Evolutionary conservation across 805 yeast species (phyloP).

Genomic region (Starmerella gropengiesseri): DNA sequence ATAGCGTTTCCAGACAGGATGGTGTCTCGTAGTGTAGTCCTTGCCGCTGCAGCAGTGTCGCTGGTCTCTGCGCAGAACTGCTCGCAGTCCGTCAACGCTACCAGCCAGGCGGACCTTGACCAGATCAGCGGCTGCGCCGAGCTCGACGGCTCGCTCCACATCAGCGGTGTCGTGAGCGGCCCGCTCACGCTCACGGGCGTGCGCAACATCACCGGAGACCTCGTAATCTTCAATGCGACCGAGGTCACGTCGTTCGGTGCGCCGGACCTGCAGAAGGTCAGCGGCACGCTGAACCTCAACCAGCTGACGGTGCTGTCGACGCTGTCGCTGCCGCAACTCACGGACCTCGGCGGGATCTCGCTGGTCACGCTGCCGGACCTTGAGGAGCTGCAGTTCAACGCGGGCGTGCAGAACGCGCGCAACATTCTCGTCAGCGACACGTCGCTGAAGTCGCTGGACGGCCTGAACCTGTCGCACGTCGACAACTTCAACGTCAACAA

Average conservation of each 20-base stretch:
- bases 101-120: constrained; percentile 72
- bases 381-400: constrained; percentile 51
- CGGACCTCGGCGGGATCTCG: constrained; percentile 69
- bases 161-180: constrained; percentile 51
- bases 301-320: constrained; percentile 55
- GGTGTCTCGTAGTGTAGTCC: constrained; percentile 15
- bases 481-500: constrained; percentile 62
- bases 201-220: constrained; percentile 64
- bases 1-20: constrained; percentile 1
- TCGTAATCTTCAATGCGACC: constrained; percentile 56
- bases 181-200: constrained; percentile 55
- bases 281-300: constrained; percentile 55
- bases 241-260: constrained; percentile 58
- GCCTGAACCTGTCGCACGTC: constrained; percentile 32
- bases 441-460: constrained; percentile 32
- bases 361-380: constrained; percentile 84
- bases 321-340: constrained; percentile 65
- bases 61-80: constrained; percentile 17
- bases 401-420: constrained; percentile 64
- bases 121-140: constrained; percentile 60
- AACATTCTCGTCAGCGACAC: constrained; percentile 43
- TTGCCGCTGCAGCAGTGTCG: constrained; percentile 18
- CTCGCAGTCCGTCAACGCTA: constrained; percentile 50
- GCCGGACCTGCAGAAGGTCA: constrained; percentile 61
- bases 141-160: constrained; percentile 65